phyloP scores from a whole-genome alignment of 148 eudicot species.

The Mesembryanthemum crystallinum region DNA sequence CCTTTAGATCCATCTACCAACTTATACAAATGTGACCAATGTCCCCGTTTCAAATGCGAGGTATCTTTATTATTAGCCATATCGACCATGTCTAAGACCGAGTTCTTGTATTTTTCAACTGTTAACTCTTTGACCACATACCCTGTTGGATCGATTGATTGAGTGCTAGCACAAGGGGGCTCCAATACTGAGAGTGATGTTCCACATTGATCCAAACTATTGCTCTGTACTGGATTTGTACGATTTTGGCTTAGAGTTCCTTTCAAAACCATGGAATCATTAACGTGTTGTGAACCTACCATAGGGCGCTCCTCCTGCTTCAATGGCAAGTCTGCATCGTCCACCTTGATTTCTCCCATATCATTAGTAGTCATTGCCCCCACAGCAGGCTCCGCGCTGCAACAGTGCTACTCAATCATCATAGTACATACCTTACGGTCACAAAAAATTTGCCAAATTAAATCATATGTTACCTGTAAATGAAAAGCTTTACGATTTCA shows the following conservation, averaged over 20 bases:
- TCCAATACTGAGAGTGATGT: conserved; percentile 19
- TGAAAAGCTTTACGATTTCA: background rate
- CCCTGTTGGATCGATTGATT: conserved; percentile 16
- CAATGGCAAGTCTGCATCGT: conserved; percentile 32
- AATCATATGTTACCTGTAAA: background rate
- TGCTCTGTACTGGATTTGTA: conserved; percentile 18
- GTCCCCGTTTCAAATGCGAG: conserved; percentile 23
- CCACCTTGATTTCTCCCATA: conserved; percentile 20
- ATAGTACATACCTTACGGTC: background rate
- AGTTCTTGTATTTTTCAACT: conserved; percentile 18
- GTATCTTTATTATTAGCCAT: conserved; percentile 16
- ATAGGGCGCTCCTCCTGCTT: conserved; percentile 31
- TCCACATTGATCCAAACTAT: conserved; percentile 21
- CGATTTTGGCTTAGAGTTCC: conserved; percentile 12
- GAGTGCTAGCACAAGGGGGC: conserved; percentile 18
- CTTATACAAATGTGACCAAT: conserved; percentile 43
- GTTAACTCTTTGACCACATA: conserved; percentile 21
- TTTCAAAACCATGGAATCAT: conserved; percentile 23
- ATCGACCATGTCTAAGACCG: conserved; percentile 20
- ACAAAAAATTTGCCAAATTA: background rate
- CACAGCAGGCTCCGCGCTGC: conserved; percentile 16
- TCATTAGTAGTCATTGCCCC: conserved; percentile 25
- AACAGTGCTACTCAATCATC: conserved; percentile 1
- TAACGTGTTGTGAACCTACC: conserved; percentile 21
- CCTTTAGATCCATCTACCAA: conserved; percentile 28